Conservation (phyloP, 2,329 filamentous ascomycete species). For the Botrytis paeoniae region DNA sequence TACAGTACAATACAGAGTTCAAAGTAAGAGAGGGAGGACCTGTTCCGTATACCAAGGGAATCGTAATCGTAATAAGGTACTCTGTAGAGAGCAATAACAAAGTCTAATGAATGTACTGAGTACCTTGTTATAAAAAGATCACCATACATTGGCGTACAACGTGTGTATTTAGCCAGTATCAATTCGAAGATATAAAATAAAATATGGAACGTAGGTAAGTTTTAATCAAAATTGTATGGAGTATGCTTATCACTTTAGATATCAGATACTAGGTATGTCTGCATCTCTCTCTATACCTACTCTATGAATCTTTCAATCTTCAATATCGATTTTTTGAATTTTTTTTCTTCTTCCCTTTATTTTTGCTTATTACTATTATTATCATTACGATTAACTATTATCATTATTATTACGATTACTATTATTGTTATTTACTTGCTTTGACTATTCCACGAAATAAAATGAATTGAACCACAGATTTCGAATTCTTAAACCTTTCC, state of each 20-base stretch:
- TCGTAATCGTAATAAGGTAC: neutral
- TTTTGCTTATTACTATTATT: neutral
- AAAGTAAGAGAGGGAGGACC: neutral
- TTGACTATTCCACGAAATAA: slow-evolving; percentile 6
- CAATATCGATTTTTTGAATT: neutral
- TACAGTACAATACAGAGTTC: neutral
- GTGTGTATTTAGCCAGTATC: neutral
- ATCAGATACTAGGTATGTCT: neutral
- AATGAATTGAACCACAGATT: neutral
- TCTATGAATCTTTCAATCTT: neutral
- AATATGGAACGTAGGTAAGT: neutral
- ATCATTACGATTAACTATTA: neutral
- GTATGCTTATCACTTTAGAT: neutral
- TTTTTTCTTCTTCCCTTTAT: neutral
- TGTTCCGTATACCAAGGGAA: neutral
- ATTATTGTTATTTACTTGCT: neutral
- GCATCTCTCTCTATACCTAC: neutral
- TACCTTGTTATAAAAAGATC: neutral
- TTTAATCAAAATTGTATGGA: neutral
- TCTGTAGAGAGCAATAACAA: neutral
- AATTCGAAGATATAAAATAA: neutral
- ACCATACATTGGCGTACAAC: neutral
- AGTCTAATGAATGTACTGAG: no score
- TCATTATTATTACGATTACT: neutral
- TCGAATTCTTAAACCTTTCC: neutral